A percentile compares a stretch with the other conserved stretches of the same genome.
Evolutionary conservation across 2,329 filamentous ascomycete genomes (phyloP).

Genomic region (Hypocrella siamensis): DNA sequence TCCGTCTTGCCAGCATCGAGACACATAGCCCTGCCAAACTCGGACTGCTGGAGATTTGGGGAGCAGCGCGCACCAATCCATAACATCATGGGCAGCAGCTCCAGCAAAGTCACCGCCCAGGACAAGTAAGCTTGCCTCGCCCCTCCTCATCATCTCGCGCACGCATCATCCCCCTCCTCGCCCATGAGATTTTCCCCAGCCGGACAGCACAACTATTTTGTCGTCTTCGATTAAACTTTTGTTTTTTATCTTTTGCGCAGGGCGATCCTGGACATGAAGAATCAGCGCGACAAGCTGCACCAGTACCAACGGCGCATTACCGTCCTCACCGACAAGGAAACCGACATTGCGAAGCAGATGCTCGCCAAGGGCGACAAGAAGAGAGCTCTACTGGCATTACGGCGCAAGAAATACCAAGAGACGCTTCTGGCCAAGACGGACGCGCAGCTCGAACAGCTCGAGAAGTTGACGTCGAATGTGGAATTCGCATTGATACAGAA

Average conservation of each 20-base stretch:
- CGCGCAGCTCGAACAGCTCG: slow-evolving; percentile 81
- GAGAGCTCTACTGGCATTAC: slow-evolving; percentile 71
- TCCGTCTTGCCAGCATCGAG: not conserved
- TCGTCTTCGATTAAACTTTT: too few species aligned
- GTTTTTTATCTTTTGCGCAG: slow-evolving; percentile 26
- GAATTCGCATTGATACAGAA: slow-evolving; percentile 97
- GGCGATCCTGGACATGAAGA: slow-evolving; percentile 95
- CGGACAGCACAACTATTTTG: too few species aligned
- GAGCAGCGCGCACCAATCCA: not conserved
- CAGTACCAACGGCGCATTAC: slow-evolving; percentile 89
- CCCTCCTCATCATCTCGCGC: not conserved
- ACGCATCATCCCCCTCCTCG: not conserved
- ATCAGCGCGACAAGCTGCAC: slow-evolving; percentile 90
- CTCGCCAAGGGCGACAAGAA: slow-evolving; percentile 65
- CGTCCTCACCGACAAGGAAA: slow-evolving; percentile 74
- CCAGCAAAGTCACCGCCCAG: slow-evolving; percentile 50
- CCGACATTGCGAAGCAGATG: slow-evolving; percentile 69
- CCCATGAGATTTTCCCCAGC: not conserved
- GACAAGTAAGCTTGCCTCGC: slow-evolving; percentile 52
- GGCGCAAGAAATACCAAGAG: slow-evolving; percentile 95
- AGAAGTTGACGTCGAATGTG: slow-evolving; percentile 74
- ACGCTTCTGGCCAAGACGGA: slow-evolving; percentile 79
- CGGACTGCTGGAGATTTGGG: slow-evolving; percentile 3
- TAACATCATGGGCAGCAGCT: slow-evolving; percentile 34
- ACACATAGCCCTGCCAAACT: not conserved